These are phyloP conservation scores for Hyaloperonospora brassicae DNA, from an alignment of 352 stramenopile species.

Conservation along the genomic window DNA sequence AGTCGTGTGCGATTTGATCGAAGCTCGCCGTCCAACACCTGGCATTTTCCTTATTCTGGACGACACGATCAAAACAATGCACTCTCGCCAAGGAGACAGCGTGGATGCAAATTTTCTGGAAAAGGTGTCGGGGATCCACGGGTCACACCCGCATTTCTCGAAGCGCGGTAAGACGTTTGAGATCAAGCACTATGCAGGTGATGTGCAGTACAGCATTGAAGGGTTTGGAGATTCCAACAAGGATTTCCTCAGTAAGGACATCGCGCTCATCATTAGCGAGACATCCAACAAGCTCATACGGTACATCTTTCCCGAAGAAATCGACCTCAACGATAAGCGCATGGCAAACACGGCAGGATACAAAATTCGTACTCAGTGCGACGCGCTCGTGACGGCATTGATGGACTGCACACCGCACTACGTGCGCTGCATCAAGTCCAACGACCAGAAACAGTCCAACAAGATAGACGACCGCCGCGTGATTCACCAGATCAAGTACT, in stretches of 20 bases:
- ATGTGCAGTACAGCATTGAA: conserved; percentile 79
- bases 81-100: conserved; percentile 69
- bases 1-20: conserved; percentile 83
- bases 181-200: conserved; percentile 81
- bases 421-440: conserved; percentile 89
- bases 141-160: conserved; percentile 63
- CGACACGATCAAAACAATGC: conserved; percentile 83
- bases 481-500: conserved; percentile 84
- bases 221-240: conserved; percentile 78
- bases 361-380: conserved; percentile 82
- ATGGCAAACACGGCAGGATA: conserved; percentile 73
- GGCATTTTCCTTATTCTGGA: conserved; percentile 83
- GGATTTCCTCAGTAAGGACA: conserved; percentile 79
- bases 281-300: conserved; percentile 81
- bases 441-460: conserved; percentile 83
- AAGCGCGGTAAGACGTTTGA: conserved; percentile 83
- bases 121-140: conserved; percentile 63
- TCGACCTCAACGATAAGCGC: conserved; percentile 75
- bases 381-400: conserved; percentile 77
- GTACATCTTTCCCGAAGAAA: conserved; percentile 79
- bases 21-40: conserved; percentile 58
- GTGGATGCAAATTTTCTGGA: conserved; percentile 78
- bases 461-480: conserved; percentile 82
- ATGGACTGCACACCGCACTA: conserved; percentile 89
- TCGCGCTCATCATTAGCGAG: conserved; percentile 70